Conservation (phyloP, 2,329 filamentous ascomycete species). For the Colletotrichum neosansevieriae region DNA sequence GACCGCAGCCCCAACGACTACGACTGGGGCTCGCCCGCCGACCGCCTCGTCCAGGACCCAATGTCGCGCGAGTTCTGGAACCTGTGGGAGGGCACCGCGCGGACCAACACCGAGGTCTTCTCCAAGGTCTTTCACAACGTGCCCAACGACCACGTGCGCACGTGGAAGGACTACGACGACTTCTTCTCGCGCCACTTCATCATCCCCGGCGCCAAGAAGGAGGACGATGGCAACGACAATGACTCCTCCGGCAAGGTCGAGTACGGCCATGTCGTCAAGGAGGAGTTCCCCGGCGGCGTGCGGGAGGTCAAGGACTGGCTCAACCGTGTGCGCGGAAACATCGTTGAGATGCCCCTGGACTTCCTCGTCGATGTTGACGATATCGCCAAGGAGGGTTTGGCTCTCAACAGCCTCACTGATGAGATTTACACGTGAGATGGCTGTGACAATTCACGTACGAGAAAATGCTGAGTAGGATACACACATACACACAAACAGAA, state of each 20-base stretch:
- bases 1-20: constrained; percentile 77
- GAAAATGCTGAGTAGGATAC: background rate
- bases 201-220: constrained; percentile 59
- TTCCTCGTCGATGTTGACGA: constrained; percentile 87
- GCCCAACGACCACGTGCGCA: constrained; percentile 75
- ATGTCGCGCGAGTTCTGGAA: constrained; percentile 75
- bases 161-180: constrained; percentile 79
- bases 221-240: constrained; percentile 49
- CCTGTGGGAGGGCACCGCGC: constrained; percentile 80
- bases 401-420: constrained; percentile 78
- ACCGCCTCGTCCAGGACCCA: constrained; percentile 80
- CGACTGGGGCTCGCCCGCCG: constrained; percentile 76
- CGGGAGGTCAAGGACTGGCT: constrained; percentile 79
- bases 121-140: constrained; percentile 84
- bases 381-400: constrained; percentile 84
- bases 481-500: background rate
- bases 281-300: constrained; percentile 80
- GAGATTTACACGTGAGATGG: constrained; percentile 73
- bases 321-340: constrained; percentile 73
- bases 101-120: constrained; percentile 84
- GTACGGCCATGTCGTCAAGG: constrained; percentile 88
- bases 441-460: background rate
- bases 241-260: constrained; percentile 70
- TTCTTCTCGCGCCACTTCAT: constrained; percentile 79
- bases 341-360: constrained; percentile 91